Conservation (phyloP, 2,329 filamentous ascomycete genomes). For the Gnomoniopsis smithogilvyi region DNA sequence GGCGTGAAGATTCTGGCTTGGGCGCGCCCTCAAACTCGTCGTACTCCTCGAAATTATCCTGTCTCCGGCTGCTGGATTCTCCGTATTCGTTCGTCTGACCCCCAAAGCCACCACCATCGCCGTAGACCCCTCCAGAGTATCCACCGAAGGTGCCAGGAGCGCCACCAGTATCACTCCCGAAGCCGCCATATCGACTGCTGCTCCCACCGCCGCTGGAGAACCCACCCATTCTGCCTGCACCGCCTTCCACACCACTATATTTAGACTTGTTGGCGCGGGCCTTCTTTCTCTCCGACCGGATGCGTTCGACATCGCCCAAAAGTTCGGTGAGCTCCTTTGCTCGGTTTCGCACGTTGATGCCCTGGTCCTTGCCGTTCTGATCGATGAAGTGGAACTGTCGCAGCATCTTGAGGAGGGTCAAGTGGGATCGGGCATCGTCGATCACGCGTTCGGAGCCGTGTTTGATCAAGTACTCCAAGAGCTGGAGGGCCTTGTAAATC, state of each 20-base stretch:
- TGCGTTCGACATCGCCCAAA: conserved; percentile 86
- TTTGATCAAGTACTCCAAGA: conserved; percentile 94
- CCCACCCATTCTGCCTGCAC: conserved; percentile 58
- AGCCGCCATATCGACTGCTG: conserved; percentile 74
- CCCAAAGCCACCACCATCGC: conserved; percentile 93
- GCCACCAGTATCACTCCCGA: conserved; percentile 80
- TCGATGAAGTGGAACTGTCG: conserved; percentile 98
- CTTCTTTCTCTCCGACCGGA: conserved; percentile 83
- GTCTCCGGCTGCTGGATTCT: conserved; percentile 55
- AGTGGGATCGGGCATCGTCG: conserved; percentile 91
- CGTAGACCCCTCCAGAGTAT: conserved; percentile 75
- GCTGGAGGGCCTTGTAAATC: conserved; percentile 97
- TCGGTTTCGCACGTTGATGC: conserved; percentile 93
- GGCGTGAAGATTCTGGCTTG: conserved; percentile 41
- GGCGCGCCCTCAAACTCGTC: conserved; percentile 87
- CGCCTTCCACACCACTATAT: conserved; percentile 91
- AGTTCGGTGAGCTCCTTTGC: conserved; percentile 94
- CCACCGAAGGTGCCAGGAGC: conserved; percentile 60
- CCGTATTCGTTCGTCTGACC: conserved; percentile 72
- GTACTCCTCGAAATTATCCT: conserved; percentile 89
- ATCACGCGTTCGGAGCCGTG: conserved; percentile 97
- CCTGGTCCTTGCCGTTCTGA: conserved; percentile 95
- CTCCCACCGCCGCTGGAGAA: conserved; percentile 39
- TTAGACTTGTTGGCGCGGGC: conserved; percentile 87
- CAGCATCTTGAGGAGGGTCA: conserved; percentile 96